Conservation (phyloP, 129 eudicot genomes). For the Apium graveolens region DNA sequence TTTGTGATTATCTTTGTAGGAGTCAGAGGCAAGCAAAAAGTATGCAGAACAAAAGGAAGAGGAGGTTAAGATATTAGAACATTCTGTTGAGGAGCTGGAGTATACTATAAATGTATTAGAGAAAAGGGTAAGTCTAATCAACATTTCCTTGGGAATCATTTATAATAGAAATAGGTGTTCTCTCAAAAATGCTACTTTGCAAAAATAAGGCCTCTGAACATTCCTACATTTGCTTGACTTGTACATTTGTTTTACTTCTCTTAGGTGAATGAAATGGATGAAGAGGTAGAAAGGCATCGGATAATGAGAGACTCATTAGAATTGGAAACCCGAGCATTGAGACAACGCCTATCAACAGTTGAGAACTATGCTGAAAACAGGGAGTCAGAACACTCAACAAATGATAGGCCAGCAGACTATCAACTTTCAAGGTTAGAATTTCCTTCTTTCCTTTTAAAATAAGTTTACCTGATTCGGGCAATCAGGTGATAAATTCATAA, state of each 20-base stretch:
- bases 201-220: not conserved
- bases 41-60: slow-evolving; percentile 89
- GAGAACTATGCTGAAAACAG: slow-evolving; percentile 43
- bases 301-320: slow-evolving; percentile 55
- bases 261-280: slow-evolving; percentile 80
- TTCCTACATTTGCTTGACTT: not conserved
- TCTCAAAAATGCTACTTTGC: not conserved
- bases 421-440: slow-evolving; percentile 50
- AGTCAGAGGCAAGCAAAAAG: slow-evolving; percentile 59
- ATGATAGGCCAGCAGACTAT: slow-evolving; percentile 27
- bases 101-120: slow-evolving; percentile 69
- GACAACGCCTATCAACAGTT: slow-evolving; percentile 48
- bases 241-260: slow-evolving; percentile 3
- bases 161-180: not conserved
- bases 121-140: slow-evolving; percentile 49
- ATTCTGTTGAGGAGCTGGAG: slow-evolving; percentile 80
- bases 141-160: slow-evolving; percentile 2
- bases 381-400: slow-evolving; percentile 25
- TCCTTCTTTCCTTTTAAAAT: not conserved
- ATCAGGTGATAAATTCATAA: slow-evolving; percentile 22
- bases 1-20: slow-evolving; percentile 30
- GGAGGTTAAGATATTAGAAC: slow-evolving; percentile 80
- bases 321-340: slow-evolving; percentile 51
- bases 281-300: slow-evolving; percentile 56
- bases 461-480: slow-evolving; percentile 5